Evolutionary conservation across 192 early-diverging fungal species (phyloP), one percentile per base, ranked within the genome.

Genomic region (Backusella sp.): DNA sequence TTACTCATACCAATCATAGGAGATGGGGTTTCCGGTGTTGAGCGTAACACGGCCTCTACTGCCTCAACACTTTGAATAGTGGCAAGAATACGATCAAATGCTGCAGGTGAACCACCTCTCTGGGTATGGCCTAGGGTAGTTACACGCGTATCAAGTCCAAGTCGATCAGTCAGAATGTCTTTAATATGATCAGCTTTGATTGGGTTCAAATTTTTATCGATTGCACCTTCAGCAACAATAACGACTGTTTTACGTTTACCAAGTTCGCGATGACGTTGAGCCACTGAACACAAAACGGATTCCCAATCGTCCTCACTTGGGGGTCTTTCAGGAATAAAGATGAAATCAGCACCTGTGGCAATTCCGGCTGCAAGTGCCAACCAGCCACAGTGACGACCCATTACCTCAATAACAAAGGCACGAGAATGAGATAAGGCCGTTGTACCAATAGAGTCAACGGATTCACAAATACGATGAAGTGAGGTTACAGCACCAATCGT

Each of bases 361-460:
- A 95, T 92, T 4, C 90, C 94, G 3, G 94, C 93, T 84, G 91
- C 93, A 14, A 95, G 84, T 34, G 93, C 94, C 46, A 96, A 80
- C 97, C 97, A 99, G 23, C 97, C 97, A 80, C 97, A 99, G 77
- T 98, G 95, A 30, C 97, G 91, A 6, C 96, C 97, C 97, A 99
- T 99, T 37, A 97, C 97, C 80, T 99, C 97, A 56, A 99, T 90
- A 17, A 99, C 95, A 80, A 99, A 99, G 8, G 97, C 97, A 56
- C 97, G 92, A 53, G 95, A 94, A 80, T 99, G 97, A 77, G 94
- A 95, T 41, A 91, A 87, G 0, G 97, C 97, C 6, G 97, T 99
- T 37, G 94, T 94, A 1, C 91, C 89, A 46, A 99, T 93, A 1
- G 94, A 92, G 76, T 99, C 97, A 3, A 99, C 91, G 44, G 92